phyloP scores from a whole-genome alignment of 164 flowering plant species.

The Stephania japonica region DNA sequence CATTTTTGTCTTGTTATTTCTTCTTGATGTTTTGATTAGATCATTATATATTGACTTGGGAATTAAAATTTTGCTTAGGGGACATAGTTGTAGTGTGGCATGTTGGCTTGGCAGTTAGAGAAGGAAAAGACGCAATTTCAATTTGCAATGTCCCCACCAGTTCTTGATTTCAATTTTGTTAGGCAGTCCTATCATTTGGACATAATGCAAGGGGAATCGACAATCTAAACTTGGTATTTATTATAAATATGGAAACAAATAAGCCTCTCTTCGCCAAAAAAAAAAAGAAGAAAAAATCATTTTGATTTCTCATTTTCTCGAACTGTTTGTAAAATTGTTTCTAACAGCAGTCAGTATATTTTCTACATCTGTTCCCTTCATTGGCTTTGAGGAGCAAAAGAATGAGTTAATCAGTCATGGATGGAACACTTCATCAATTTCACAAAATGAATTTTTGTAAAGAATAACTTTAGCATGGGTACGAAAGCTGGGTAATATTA shows the following conservation, averaged over 20 bases:
- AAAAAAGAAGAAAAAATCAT: too few species aligned
- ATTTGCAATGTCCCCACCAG: conserved; percentile 15
- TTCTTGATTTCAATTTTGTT: conserved; percentile 1
- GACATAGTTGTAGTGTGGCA: conserved; percentile 34
- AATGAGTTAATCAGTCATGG: background rate
- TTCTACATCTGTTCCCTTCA: background rate
- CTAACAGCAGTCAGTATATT: too few species aligned
- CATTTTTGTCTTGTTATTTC: background rate
- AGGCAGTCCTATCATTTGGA: background rate
- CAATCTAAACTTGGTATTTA: background rate
- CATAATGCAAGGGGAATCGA: background rate
- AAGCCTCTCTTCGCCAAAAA: background rate
- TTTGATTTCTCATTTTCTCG: too few species aligned
- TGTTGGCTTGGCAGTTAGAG: conserved; percentile 38
- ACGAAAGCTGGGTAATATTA: background rate
- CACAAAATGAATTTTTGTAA: background rate
- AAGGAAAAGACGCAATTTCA: conserved; percentile 7
- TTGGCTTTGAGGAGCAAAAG: background rate
- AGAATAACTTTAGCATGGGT: background rate
- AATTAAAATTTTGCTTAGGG: conserved; percentile 36
- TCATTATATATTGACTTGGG: conserved; percentile 17
- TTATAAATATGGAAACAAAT: background rate
- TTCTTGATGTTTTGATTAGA: conserved; percentile 2
- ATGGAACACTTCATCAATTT: background rate
- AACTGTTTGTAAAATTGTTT: too few species aligned